Evolutionary conservation across 2,329 filamentous ascomycete species (phyloP).

Genomic region (Sclerotinia subarctica): DNA sequence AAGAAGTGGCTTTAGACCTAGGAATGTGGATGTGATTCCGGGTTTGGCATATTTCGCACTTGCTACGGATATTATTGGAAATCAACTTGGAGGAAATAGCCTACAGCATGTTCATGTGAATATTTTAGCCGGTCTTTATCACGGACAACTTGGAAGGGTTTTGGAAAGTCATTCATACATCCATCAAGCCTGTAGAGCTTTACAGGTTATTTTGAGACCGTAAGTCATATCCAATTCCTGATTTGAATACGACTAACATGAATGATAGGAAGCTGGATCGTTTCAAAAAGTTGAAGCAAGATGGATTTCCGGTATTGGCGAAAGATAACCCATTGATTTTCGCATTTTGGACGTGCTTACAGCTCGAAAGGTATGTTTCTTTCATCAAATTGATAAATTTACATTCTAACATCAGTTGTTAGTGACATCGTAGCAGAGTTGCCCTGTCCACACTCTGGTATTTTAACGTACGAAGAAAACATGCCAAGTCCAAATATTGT

Average conservation of each 20-base stretch:
- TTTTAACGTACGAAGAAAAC: constrained; percentile 58
- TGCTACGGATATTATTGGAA: constrained; percentile 81
- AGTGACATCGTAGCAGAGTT: constrained; percentile 92
- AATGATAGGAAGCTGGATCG: constrained; percentile 37
- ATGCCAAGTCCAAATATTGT: constrained; percentile 64
- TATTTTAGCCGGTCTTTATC: constrained; percentile 82
- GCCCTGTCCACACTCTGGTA: constrained; percentile 57
- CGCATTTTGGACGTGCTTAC: constrained; percentile 90
- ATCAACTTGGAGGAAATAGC: constrained; percentile 74
- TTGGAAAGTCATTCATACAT: constrained; percentile 75
- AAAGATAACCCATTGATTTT: constrained; percentile 65
- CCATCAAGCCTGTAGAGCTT: constrained; percentile 52
- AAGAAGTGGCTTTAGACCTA: constrained; percentile 30
- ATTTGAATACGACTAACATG: constrained; percentile 14
- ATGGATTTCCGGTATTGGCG: constrained; percentile 14
- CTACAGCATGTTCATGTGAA: constrained; percentile 81
- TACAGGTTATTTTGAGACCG: constrained; percentile 74
- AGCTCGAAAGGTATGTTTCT: constrained; percentile 73
- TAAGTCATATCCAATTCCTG: constrained; percentile 22
- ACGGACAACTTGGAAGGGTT: constrained; percentile 81
- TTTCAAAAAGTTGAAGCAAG: constrained; percentile 42
- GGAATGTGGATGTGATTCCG: constrained; percentile 82
- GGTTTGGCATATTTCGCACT: constrained; percentile 87
- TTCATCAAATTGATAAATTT: neutral
- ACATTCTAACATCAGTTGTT: constrained; percentile 26